Percentiles rank a stretch among this genome's conserved stretches.
These are phyloP conservation scores for Phytophthora crassamura DNA, from an alignment of 352 stramenopile species.

Conservation along the genomic window DNA sequence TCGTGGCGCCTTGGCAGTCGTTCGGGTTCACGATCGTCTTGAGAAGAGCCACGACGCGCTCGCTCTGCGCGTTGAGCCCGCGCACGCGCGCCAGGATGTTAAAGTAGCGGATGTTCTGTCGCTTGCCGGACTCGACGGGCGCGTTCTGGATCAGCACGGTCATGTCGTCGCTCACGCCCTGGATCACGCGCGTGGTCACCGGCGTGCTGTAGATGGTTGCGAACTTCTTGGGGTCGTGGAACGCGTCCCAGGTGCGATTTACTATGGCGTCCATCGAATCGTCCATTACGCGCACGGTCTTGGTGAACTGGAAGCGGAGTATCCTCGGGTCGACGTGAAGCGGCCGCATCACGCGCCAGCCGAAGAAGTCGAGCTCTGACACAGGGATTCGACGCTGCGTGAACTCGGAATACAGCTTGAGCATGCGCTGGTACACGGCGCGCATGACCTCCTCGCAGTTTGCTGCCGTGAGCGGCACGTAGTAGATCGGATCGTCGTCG, in stretches of 20 bases:
- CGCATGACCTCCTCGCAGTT: conserved; percentile 39
- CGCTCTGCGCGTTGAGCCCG: conserved; percentile 34
- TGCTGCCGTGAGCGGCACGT: conserved; percentile 34
- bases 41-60: conserved; percentile 48
- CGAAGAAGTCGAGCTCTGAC: conserved; percentile 44
- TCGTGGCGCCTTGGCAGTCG: conserved; percentile 23
- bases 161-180: conserved; percentile 43
- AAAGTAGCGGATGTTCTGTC: conserved; percentile 49
- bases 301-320: conserved; percentile 59
- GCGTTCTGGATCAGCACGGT: conserved; percentile 53
- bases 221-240: conserved; percentile 45
- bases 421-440: conserved; percentile 43
- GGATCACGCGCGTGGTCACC: conserved; percentile 45
- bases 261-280: conserved; percentile 53
- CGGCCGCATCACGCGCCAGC: conserved; percentile 44
- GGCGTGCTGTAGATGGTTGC: conserved; percentile 52
- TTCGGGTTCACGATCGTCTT: conserved; percentile 51
- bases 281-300: conserved; percentile 37
- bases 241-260: conserved; percentile 48
- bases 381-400: conserved; percentile 36
- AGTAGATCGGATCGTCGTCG: conserved; percentile 47
- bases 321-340: conserved; percentile 27
- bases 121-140: conserved; percentile 30
- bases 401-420: conserved; percentile 43
- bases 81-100: conserved; percentile 47